Evolutionary conservation across 441 rosid genomes (phyloP).

Genomic region (Bruguiera hainesii): DNA sequence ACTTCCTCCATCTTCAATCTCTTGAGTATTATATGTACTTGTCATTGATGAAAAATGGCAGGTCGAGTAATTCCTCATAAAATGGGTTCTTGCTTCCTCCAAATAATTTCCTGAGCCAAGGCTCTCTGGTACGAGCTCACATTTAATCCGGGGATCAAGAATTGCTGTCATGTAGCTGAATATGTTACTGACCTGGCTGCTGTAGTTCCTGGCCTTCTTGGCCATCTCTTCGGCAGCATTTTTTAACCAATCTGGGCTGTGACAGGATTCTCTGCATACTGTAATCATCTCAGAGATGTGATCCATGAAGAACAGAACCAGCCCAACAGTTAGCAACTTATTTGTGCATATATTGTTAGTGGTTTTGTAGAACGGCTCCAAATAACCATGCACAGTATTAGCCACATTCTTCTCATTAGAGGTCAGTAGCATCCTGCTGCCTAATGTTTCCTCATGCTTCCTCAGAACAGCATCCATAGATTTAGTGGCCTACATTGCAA

Average conservation of each 20-base stretch:
- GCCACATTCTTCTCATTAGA: constrained; percentile 65
- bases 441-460: constrained; percentile 60
- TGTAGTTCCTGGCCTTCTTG: constrained; percentile 70
- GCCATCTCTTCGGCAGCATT: constrained; percentile 82
- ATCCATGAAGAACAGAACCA: constrained; percentile 93
- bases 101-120: constrained; percentile 62
- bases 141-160: constrained; percentile 86
- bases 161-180: constrained; percentile 84
- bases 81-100: constrained; percentile 82
- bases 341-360: constrained; percentile 70
- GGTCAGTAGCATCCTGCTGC: constrained; percentile 47
- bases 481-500: constrained; percentile 62
- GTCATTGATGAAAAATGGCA: constrained; percentile 57
- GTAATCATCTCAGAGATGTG: constrained; percentile 80
- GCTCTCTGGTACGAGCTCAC: constrained; percentile 78
- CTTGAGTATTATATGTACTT: constrained; percentile 61
- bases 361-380: constrained; percentile 85
- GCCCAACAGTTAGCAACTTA: constrained; percentile 71
- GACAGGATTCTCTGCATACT: constrained; percentile 63
- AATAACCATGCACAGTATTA: constrained; percentile 52
- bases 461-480: constrained; percentile 71
- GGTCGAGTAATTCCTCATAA: constrained; percentile 61
- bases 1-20: constrained; percentile 65
- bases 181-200: constrained; percentile 66
- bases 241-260: constrained; percentile 76